Base-by-base conservation (phyloP, 192 early-diverging fungal species). In the Linnemannia exigua region DNA sequence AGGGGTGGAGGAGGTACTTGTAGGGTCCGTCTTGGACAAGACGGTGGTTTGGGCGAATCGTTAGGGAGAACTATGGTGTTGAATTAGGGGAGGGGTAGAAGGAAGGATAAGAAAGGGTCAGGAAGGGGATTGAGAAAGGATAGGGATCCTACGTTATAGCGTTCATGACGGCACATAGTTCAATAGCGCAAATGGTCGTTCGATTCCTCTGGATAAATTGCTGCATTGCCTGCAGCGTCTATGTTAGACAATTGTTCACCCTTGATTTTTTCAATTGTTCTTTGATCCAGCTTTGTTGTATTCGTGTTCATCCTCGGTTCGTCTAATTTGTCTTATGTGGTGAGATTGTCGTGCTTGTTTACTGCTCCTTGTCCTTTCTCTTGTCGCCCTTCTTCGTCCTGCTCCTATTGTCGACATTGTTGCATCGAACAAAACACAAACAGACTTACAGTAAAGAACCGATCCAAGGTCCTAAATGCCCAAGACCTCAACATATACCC, bases 11-110 rank as follows among this genome's bases (percentile, higher is more conserved):
- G 36, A 83, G 76, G 11, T 36, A 50, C 15, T 67, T 70, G 35
- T 83, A 83, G 5, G 81, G 81, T 38, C 81, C 81, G 17, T 66
- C 67, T 63, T 83, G 75, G 15, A 83, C 76, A 19, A 83, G 71
- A 14, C 72, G 76, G 47, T 83, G 81, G 50, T 51, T 38, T 9
- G 75, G 48, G 0, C 75, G 70, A 36, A 83, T 83, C 0, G 70
- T 78, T 0, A 83, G 46, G 0, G 76, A 73, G 44, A 44, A 82
- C 75, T 77, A 36, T 36, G 5, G 14, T 47, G 51, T 20, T 48
- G 47, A 16, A 5, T 52, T 51, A 22, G 17, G 17, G 50, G 6
- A 51, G 50, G 50, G 14, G 1, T 19, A n/a, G 51, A n/a, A 22
- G 22, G n/a, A 54, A 16, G 11, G 19, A 52, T 15, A 3, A 5